Conservation (phyloP, 805 yeast species). For the Candida fluviatilis region DNA sequence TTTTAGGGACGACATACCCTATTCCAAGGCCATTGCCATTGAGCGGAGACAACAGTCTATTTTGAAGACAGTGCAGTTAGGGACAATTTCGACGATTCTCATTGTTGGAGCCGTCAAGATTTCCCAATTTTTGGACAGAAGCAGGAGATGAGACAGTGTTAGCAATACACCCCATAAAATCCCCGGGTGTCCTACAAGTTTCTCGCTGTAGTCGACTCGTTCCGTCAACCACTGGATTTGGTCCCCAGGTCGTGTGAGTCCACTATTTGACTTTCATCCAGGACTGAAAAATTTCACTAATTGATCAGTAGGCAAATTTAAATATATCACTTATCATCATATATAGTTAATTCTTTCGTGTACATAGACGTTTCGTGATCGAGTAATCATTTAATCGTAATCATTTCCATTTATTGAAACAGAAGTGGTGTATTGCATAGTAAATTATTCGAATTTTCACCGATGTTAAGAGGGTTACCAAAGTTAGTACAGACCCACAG, state of each 20-base stretch:
- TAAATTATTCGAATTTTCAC: no score
- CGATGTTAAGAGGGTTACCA: conserved; percentile 1
- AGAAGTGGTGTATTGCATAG: neutral
- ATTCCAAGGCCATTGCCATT: conserved; percentile 59
- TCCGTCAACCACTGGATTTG: neutral
- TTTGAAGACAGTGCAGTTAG: conserved; percentile 30
- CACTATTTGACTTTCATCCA: neutral
- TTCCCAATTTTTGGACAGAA: neutral
- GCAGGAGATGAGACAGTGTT: no score
- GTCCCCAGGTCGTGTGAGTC: neutral
- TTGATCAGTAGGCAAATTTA: neutral
- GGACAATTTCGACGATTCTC: conserved; percentile 7
- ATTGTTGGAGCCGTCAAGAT: conserved; percentile 7
- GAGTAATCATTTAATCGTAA: neutral
- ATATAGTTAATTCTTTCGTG: conserved; percentile 1
- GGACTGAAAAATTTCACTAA: neutral
- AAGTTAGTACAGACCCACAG: neutral
- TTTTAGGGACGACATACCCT: conserved; percentile 77
- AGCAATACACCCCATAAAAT: no score
- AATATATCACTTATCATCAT: neutral
- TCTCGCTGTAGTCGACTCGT: neutral
- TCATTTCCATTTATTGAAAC: neutral
- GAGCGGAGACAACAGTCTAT: conserved; percentile 54
- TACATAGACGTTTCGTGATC: neutral
- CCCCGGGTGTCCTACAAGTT: no score